Conservation (phyloP, 116 monocot species). For the Cymodocea nodosa region DNA sequence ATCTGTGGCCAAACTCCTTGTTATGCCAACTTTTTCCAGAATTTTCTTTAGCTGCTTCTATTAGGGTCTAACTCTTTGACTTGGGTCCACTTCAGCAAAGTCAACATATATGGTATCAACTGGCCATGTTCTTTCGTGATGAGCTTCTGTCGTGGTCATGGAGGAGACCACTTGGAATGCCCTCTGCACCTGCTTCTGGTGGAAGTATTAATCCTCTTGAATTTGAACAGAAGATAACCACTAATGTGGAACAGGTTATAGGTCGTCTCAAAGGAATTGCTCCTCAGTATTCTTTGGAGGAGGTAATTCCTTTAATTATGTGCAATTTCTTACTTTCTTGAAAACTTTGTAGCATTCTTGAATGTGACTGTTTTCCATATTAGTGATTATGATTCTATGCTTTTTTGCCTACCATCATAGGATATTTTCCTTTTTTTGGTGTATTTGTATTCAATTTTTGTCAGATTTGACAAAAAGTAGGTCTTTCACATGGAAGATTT, state of each 20-base stretch:
- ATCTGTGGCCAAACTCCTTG: not conserved
- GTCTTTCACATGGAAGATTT: too few species aligned
- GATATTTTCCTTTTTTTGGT: too few species aligned
- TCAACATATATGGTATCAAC: constrained; percentile 91
- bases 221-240: constrained; percentile 83
- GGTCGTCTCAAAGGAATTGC: constrained; percentile 74
- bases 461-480: too few species aligned
- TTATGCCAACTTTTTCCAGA: not conserved
- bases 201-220: constrained; percentile 58
- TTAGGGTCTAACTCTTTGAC: not conserved
- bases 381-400: too few species aligned
- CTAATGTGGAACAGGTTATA: constrained; percentile 82
- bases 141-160: constrained; percentile 97
- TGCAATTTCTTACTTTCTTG: not conserved
- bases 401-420: too few species aligned
- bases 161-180: constrained; percentile 77
- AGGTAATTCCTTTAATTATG: constrained; percentile 28
- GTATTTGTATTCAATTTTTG: too few species aligned
- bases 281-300: constrained; percentile 62
- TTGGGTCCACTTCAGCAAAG: constrained; percentile 54
- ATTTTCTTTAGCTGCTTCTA: not conserved
- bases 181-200: constrained; percentile 39
- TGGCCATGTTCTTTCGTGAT: constrained; percentile 95
- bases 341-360: not conserved
- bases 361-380: too few species aligned